Conservation (phyloP, 2,329 filamentous ascomycete genomes). For the Trichoderma sp. region DNA sequence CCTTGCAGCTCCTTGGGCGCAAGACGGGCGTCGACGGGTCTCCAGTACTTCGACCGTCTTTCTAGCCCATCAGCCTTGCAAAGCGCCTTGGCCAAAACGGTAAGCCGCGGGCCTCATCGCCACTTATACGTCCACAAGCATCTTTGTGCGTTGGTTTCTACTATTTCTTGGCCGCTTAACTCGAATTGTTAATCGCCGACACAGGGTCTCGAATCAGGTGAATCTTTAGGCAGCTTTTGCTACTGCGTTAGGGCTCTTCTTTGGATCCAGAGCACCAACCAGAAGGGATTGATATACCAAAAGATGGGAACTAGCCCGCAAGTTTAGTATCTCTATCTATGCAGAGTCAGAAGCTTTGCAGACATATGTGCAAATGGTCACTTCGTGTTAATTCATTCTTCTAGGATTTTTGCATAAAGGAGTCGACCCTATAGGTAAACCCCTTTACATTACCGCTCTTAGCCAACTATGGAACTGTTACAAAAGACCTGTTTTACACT, state of each 20-base stretch:
- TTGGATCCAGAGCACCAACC: background rate
- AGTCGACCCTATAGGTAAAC: background rate
- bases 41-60: background rate
- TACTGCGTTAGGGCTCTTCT: background rate
- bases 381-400: background rate
- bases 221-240: background rate
- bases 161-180: background rate
- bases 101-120: background rate
- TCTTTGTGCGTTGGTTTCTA: background rate
- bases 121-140: background rate
- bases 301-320: too few relatives aligned
- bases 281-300: background rate
- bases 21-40: background rate
- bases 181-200: background rate
- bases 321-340: background rate
- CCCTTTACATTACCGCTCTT: background rate
- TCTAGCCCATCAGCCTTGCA: background rate
- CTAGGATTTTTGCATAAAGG: background rate
- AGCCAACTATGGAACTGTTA: background rate
- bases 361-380: background rate
- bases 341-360: background rate
- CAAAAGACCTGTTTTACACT: background rate
- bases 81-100: background rate
- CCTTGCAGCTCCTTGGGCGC: conserved; percentile 5
- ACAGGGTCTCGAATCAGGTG: background rate